Percentiles rank a stretch among this genome's conserved stretches.
Evolutionary conservation across 108 stramenopile genomes (phyloP).

Genomic region (Pelagomonas calceolata): DNA sequence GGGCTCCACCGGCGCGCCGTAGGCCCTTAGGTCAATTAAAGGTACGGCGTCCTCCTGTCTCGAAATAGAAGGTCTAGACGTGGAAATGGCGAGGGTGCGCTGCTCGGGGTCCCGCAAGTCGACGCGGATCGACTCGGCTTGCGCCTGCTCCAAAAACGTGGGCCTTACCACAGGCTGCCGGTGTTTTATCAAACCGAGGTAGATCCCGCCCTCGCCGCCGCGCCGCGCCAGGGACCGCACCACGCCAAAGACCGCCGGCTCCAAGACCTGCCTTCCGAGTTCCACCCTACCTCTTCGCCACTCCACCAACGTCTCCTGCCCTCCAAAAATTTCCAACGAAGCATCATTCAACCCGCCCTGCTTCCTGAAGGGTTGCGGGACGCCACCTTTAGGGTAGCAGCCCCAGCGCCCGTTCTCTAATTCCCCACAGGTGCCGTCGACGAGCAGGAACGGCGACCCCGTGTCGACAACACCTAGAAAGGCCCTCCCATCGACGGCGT

Average conservation of each 20-base stretch:
- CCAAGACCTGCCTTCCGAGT: no score
- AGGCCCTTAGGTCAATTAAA: background rate
- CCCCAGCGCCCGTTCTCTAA: background rate
- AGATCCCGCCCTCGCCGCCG: slow-evolving; percentile 2
- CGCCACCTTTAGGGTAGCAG: background rate
- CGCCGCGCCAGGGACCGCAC: background rate
- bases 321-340: no score
- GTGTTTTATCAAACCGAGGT: slow-evolving; percentile 3
- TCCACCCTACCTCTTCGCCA: no score
- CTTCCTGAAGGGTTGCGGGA: no score
- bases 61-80: background rate
- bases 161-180: background rate
- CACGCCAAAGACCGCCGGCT: background rate
- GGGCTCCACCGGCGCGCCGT: slow-evolving; percentile 5
- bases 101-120: no score
- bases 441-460: slow-evolving; percentile 1
- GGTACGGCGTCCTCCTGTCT: background rate
- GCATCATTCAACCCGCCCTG: no score
- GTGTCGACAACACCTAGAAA: slow-evolving; percentile 5
- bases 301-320: no score
- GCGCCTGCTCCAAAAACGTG: slow-evolving; percentile 5
- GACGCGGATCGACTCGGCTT: background rate
- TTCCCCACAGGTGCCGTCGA: background rate
- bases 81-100: no score
- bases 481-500: background rate